These are phyloP conservation scores for Aspergillus persii DNA, from an alignment of 2,329 filamentous ascomycete genomes.

Conservation along the genomic window DNA sequence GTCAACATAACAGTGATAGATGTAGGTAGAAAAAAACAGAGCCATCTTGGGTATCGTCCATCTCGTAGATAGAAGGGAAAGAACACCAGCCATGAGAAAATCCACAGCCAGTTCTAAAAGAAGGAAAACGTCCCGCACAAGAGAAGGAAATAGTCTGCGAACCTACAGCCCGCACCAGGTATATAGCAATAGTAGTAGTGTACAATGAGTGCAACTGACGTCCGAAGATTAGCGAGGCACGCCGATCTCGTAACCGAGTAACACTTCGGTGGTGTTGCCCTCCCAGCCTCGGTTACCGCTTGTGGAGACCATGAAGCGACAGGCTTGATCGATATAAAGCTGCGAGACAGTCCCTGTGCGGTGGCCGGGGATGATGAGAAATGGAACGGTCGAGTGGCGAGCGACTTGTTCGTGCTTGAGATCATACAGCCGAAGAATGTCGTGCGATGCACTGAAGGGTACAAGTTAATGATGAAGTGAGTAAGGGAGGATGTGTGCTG, in stretches of 20 bases:
- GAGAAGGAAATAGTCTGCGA: neutral
- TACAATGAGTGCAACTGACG: neutral
- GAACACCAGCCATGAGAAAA: neutral
- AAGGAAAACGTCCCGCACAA: neutral
- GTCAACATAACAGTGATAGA: neutral
- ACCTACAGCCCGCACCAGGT: neutral
- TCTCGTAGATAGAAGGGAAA: neutral
- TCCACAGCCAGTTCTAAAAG: neutral
- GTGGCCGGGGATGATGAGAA: constrained; percentile 92
- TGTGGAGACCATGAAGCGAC: constrained; percentile 85
- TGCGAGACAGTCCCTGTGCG: constrained; percentile 83
- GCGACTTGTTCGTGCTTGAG: constrained; percentile 63
- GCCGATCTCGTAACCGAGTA: constrained; percentile 90
- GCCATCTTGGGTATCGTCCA: neutral
- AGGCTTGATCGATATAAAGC: constrained; percentile 82
- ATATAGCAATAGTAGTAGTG: neutral
- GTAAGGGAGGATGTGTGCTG: neutral
- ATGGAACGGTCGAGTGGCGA: constrained; percentile 80
- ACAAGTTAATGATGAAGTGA: neutral
- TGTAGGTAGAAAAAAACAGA: neutral
- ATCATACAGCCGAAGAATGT: constrained; percentile 92
- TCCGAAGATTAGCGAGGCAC: constrained; percentile 33
- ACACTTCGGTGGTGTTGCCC: constrained; percentile 79
- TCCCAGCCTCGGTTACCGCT: constrained; percentile 96
- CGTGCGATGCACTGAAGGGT: constrained; percentile 74